Conservation (phyloP, 352 stramenopile species). For the Globisporangium yorkense region DNA sequence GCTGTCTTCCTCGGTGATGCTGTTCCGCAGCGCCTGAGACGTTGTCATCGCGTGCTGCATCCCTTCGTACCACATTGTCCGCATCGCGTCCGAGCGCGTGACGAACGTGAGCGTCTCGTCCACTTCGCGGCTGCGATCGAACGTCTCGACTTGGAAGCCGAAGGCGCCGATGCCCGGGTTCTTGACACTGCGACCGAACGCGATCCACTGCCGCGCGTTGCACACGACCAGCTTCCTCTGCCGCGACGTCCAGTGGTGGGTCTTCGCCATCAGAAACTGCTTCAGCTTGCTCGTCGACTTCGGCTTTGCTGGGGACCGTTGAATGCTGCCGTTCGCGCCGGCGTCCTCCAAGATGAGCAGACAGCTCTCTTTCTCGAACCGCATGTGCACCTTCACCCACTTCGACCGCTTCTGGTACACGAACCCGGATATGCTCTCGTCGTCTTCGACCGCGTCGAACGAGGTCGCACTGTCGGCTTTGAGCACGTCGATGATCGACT, state of each 20-base stretch:
- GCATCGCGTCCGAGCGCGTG: conserved; percentile 42
- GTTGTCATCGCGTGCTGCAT: conserved; percentile 44
- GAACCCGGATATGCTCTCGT: conserved; percentile 44
- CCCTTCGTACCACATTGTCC: conserved; percentile 53
- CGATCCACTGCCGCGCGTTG: conserved; percentile 72
- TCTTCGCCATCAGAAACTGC: conserved; percentile 54
- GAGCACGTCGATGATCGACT: conserved; percentile 72
- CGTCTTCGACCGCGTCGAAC: conserved; percentile 52
- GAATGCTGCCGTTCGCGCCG: background rate
- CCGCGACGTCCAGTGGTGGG: conserved; percentile 46
- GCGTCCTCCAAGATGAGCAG: conserved; percentile 41
- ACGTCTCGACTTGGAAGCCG: conserved; percentile 75
- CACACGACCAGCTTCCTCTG: conserved; percentile 66
- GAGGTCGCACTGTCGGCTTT: conserved; percentile 46
- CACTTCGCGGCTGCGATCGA: conserved; percentile 64
- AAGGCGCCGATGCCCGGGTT: conserved; percentile 57
- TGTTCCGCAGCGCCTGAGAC: conserved; percentile 40
- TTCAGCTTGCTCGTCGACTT: conserved; percentile 46
- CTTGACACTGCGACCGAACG: conserved; percentile 66
- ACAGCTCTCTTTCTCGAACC: conserved; percentile 64
- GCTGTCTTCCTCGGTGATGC: conserved; percentile 56
- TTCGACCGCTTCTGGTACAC: conserved; percentile 73
- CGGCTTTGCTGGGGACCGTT: conserved; percentile 1
- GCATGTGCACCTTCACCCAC: conserved; percentile 68
- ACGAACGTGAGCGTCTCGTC: conserved; percentile 77